Conservation (phyloP, 2,329 filamentous ascomycete species). For the Botrytis elliptica region DNA sequence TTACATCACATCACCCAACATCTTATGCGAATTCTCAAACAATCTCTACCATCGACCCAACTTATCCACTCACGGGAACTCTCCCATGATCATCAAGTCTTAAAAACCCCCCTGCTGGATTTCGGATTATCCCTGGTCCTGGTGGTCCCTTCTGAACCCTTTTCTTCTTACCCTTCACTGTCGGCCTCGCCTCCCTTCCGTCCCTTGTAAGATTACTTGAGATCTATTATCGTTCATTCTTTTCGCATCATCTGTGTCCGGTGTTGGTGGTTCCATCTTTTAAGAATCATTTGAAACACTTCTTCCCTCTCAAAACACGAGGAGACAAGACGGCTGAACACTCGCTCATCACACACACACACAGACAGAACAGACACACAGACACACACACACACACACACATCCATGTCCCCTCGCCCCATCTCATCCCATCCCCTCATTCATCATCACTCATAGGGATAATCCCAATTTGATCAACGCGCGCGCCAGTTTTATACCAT, state of each 20-base stretch:
- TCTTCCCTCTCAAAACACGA: not conserved
- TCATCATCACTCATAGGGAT: not conserved
- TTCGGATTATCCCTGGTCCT: not conserved
- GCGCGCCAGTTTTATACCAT: not conserved
- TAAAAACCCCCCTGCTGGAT: not conserved
- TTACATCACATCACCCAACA: not conserved
- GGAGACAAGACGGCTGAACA: not conserved
- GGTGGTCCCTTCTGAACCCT: not conserved
- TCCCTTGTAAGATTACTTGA: not conserved
- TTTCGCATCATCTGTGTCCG: not conserved
- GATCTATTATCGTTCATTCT: not conserved
- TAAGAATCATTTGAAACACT: slow-evolving; percentile 6
- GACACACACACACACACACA: not conserved
- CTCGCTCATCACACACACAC: not conserved
- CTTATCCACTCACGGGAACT: not conserved
- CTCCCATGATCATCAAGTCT: not conserved
- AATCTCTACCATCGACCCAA: not conserved
- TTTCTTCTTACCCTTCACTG: not conserved
- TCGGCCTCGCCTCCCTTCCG: not conserved
- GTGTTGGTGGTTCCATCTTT: not conserved
- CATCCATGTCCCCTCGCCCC: not conserved
- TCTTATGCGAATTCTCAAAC: not conserved
- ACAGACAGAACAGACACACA: not conserved
- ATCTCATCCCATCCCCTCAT: not conserved
- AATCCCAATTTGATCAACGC: not conserved